These are phyloP conservation scores for Mortierella hygrophila DNA, from an alignment of 192 early-diverging fungal species.

Conservation along the genomic window DNA sequence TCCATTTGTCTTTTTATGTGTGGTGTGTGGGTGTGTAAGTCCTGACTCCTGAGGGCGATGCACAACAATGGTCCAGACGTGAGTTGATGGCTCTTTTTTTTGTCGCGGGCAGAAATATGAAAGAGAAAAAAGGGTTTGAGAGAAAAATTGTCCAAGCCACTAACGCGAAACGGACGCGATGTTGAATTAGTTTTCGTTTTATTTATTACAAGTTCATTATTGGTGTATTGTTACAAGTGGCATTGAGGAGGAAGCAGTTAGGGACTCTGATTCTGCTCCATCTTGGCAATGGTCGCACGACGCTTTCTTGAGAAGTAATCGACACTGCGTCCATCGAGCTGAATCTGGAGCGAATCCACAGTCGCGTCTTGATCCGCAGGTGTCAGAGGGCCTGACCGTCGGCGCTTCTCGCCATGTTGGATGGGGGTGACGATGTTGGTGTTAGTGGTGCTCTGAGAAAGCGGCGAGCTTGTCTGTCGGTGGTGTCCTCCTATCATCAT, in stretches of 20 bases:
- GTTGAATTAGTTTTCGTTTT: not conserved
- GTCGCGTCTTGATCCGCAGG: conserved; percentile 12
- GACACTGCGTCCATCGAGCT: conserved; percentile 15
- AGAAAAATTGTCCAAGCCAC: not conserved
- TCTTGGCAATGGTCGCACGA: conserved; percentile 38
- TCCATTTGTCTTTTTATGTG: conserved; percentile 21
- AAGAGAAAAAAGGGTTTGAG: not conserved
- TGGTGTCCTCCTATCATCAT: conserved; percentile 1
- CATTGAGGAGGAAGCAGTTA: not conserved
- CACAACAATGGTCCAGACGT: conserved; percentile 6
- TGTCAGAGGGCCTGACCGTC: conserved; percentile 29
- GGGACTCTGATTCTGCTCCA: conserved; percentile 18
- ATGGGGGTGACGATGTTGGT: not conserved
- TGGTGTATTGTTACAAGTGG: not conserved
- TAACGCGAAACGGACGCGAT: not conserved
- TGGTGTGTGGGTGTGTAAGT: not conserved
- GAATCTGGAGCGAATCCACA: conserved; percentile 20
- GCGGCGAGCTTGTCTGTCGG: not conserved
- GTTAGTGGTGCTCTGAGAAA: conserved; percentile 1
- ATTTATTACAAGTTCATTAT: not conserved
- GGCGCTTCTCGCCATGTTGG: conserved; percentile 32
- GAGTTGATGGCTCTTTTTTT: not conserved
- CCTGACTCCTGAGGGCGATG: not conserved
- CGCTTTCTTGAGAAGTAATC: conserved; percentile 50
- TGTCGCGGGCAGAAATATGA: not conserved